Evolutionary conservation across 805 yeast species (phyloP).

Genomic region (Blastobotrys robertii): DNA sequence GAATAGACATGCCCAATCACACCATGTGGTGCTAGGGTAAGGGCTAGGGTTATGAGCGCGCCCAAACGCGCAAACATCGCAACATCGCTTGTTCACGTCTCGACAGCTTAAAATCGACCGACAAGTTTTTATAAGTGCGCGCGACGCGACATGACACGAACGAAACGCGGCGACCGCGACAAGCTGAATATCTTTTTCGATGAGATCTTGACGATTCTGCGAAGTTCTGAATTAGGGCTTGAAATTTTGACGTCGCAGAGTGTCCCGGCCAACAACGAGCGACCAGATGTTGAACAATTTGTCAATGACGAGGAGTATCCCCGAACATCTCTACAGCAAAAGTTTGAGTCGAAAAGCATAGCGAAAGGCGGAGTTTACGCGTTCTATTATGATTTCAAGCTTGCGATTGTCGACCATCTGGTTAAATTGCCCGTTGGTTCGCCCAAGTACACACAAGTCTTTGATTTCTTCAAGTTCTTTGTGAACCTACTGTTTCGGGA

Average conservation of each 20-base stretch:
- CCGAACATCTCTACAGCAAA: neutral
- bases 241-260: neutral
- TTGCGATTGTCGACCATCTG: constrained; percentile 20
- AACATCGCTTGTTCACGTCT: no score
- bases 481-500: constrained; percentile 27
- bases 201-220: no score
- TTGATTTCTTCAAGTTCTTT: constrained; percentile 23
- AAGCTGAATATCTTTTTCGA: no score
- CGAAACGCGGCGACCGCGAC: no score
- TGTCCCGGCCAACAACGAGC: constrained; percentile 4
- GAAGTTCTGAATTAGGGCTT: no score
- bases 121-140: no score
- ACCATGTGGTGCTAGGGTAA: no score
- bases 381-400: constrained; percentile 24
- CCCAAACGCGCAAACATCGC: no score
- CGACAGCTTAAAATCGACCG: no score
- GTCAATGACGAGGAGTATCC: neutral
- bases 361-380: constrained; percentile 5
- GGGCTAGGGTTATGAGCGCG: no score
- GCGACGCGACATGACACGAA: no score
- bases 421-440: constrained; percentile 20
- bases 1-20: no score
- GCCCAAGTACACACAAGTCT: constrained; percentile 18
- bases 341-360: constrained; percentile 3
- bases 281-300: neutral